Conservation (phyloP, 768 basidiomycete genomes). For the Tulasnella sp. region DNA sequence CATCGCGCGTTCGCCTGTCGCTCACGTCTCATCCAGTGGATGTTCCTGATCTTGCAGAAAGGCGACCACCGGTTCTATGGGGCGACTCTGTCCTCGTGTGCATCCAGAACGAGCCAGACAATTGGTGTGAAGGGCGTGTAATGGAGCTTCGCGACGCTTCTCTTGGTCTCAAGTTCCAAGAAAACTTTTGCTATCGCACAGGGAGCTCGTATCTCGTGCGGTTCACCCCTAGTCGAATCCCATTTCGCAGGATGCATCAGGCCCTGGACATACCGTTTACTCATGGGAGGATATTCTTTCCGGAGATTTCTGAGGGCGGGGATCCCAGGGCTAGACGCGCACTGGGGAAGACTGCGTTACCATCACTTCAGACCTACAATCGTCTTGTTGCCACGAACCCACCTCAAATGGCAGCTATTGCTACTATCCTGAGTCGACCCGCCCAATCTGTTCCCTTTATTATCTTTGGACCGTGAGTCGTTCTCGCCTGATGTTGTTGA, state of each 20-base stretch:
- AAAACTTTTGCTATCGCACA: constrained; percentile 31
- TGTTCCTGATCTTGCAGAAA: constrained; percentile 45
- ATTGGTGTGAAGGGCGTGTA: constrained; percentile 50
- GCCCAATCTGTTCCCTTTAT: not conserved
- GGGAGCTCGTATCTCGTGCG: constrained; percentile 37
- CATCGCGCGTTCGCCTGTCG: not conserved
- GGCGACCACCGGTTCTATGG: constrained; percentile 43
- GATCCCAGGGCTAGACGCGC: constrained; percentile 13
- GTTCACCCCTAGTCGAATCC: constrained; percentile 43
- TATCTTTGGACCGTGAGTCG: constrained; percentile 9
- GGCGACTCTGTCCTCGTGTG: constrained; percentile 35
- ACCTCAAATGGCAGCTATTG: constrained; percentile 1
- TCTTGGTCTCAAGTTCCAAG: constrained; percentile 40
- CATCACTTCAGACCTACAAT: not conserved
- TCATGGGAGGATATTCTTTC: constrained; percentile 41
- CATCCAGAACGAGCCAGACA: constrained; percentile 18
- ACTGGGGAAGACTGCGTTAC: not conserved
- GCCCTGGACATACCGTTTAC: constrained; percentile 38
- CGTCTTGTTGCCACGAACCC: not conserved
- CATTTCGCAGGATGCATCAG: constrained; percentile 46
- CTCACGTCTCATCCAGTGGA: constrained; percentile 1
- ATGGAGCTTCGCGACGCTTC: constrained; percentile 38
- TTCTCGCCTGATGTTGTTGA: not conserved
- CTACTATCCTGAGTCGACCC: not conserved
- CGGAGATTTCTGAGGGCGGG: constrained; percentile 29